Evolutionary conservation across 1,284 basidiomycete genomes (phyloP), one percentile per base, ranked within the genome.

Genomic region (Rhizopogon parksii): DNA sequence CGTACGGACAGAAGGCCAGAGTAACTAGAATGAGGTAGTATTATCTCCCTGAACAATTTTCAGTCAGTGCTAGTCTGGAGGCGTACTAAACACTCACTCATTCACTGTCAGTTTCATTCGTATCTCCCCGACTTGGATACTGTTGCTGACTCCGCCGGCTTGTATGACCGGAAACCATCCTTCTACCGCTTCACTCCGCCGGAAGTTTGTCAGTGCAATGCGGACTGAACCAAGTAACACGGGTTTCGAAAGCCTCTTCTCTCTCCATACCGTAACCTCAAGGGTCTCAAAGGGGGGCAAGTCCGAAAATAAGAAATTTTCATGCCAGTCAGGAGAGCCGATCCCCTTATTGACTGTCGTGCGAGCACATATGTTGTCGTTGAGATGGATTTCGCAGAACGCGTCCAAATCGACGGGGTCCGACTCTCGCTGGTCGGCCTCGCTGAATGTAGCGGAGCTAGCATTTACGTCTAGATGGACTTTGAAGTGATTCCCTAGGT

Each of bases 101-200:
- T 87, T 79, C 7, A 91, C 80, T 53, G 76, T 73, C 46, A 91
- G 66, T 58, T 82, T 84, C 60, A 92, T 67, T 47, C 81, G 77
- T 47, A 92, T 68, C 56, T 91, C 88, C 32, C 89, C 89, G 4
- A 81, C 75, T 60, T 85, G 83, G 39, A 79, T 62, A 56, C 80
- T 76, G 32, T 72, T 72, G 21, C 73, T 69, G 36, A 73, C 64
- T 2, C 73, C 67, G 46, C 70, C 75, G 35, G 71, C 66, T 40
- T 78, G 73, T 49, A 86, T 67, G 14, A 90, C 78, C n/a, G 88
- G 85, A 67, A 83, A 91, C 87, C 87, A 91, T 7, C 87, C 88
- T 60, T 92, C 89, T 11, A 88, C 74, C 6, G 70, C 64, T 57
- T 89, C 85, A 14, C 83, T 80, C 34, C 88, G 74, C 15, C 83